Evolutionary conservation across 352 stramenopile species (phyloP).

Genomic region (Salisapilia sapeloensis): DNA sequence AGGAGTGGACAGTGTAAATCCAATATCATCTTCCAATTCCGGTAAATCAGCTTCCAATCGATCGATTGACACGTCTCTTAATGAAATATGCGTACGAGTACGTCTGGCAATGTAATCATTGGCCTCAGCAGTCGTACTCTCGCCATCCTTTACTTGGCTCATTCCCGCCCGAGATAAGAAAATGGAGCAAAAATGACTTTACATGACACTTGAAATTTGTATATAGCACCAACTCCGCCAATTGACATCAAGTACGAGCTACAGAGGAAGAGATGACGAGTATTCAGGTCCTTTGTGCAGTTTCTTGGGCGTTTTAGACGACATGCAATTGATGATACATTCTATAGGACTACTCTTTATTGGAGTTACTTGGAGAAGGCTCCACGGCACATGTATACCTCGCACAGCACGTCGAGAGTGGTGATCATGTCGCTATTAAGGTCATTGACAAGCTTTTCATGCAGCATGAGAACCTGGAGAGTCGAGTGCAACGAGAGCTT

Average conservation of each 20-base stretch:
- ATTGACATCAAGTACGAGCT: not conserved
- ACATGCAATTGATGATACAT: too few relatives aligned
- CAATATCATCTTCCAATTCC: slow-evolving; percentile 7
- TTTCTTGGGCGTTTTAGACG: slow-evolving; percentile 4
- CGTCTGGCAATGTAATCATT: slow-evolving; percentile 30
- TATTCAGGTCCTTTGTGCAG: not conserved
- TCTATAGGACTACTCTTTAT: slow-evolving; percentile 39
- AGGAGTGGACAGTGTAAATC: slow-evolving; percentile 4
- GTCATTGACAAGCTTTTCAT: slow-evolving; percentile 67
- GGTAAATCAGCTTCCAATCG: slow-evolving; percentile 42
- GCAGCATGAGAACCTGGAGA: slow-evolving; percentile 32
- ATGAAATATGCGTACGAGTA: slow-evolving; percentile 60
- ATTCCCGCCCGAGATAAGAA: not conserved
- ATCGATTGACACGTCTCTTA: slow-evolving; percentile 59
- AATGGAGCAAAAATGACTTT: not conserved
- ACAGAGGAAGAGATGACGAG: not conserved
- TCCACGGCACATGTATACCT: slow-evolving; percentile 67
- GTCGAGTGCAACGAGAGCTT: slow-evolving; percentile 49
- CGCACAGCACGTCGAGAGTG: slow-evolving; percentile 14
- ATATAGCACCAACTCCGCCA: not conserved
- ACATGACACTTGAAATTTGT: not conserved
- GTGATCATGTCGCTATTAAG: slow-evolving; percentile 54
- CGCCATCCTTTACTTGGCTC: not conserved
- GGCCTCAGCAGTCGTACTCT: slow-evolving; percentile 1
- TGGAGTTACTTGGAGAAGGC: slow-evolving; percentile 59